Evolutionary conservation across 2,329 filamentous ascomycete species (phyloP), one percentile per base, ranked within the genome.

Genomic region (Colletotrichum filicis): DNA sequence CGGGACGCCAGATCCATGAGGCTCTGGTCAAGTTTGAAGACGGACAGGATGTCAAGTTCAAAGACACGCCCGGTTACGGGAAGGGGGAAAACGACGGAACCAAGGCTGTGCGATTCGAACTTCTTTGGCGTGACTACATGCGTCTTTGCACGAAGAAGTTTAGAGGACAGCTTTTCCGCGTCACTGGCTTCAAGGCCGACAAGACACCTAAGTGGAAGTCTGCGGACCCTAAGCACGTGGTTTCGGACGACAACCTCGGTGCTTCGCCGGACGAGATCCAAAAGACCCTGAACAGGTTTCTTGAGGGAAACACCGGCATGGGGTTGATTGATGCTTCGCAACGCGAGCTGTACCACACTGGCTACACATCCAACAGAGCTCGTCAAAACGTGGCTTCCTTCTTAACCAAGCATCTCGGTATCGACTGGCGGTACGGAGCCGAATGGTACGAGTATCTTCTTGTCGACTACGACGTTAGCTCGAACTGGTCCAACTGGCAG

Each of bases 401-500:
- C 79, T 83, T 95, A 1, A 83, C 92, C 0, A 94, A 94, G 76
- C 92, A 94, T 74, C 84, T 95, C 3, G 87, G 87, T 1, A 91
- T 96, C 26, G 94, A 96, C 80, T 97, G 94, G 94, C 89, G 93
- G 0, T 87, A 94, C 16, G 94, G 94, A 0, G 94, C 93, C 0
- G 94, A 95, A 79, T 96, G 93, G 92, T 96, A 95, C 78, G 94
- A 96, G 79, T 90, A 88, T 79, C 84, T 93, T 78, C 86, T 95
- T 3, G 85, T 92, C 35, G 94, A 97, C 79, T 95, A 95, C 79
- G 94, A 96, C 76, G 87, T 93, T 0, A 90, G 89, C 16, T 92
- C 88, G 72, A 95, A 95, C 76, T 96, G 93, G 93, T 91, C 91
- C 11, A 95, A 95, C 77, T 95, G 93, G 94, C 93, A 95, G 80